Evolutionary conservation across 1,139 yeast species (phyloP).

Genomic region (Taphrina confusa): DNA sequence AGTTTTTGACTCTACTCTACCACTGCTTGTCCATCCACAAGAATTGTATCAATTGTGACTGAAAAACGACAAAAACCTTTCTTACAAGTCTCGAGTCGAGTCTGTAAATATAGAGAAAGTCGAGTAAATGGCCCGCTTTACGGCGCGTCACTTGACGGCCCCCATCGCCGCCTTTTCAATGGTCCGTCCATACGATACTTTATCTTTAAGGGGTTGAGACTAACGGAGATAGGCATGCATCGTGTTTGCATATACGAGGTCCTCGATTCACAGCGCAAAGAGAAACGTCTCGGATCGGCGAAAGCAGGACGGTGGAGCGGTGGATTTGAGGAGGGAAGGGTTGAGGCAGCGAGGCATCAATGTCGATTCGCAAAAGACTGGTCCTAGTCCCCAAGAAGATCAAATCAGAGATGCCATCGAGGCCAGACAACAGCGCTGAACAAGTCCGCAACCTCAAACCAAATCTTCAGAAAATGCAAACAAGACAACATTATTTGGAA

Average conservation of each 20-base stretch:
- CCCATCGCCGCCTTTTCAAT: constrained; percentile 32
- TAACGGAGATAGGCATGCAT: constrained; percentile 22
- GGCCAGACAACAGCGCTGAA: background rate
- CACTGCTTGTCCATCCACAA: too few relatives aligned
- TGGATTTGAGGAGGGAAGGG: constrained; percentile 31
- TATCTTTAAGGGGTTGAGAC: background rate
- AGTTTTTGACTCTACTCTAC: too few relatives aligned
- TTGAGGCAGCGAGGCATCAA: constrained; percentile 34
- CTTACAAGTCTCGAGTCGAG: too few relatives aligned
- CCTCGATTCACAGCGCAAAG: constrained; percentile 29
- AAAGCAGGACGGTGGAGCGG: constrained; percentile 27
- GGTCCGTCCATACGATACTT: constrained; percentile 1
- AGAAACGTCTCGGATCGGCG: constrained; percentile 18
- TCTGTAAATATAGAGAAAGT: too few relatives aligned
- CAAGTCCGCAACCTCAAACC: too few relatives aligned
- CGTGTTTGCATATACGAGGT: constrained; percentile 29
- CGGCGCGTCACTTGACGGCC: constrained; percentile 31
- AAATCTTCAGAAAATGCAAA: too few relatives aligned
- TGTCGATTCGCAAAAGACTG: background rate
- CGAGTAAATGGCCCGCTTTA: constrained; percentile 27
- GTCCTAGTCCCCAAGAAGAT: constrained; percentile 10
- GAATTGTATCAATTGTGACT: too few relatives aligned
- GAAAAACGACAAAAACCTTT: too few relatives aligned
- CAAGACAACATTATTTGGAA: too few relatives aligned
- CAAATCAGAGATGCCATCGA: constrained; percentile 14